Evolutionary conservation across 768 basidiomycete species (phyloP).

Genomic region (Mycena crocata): DNA sequence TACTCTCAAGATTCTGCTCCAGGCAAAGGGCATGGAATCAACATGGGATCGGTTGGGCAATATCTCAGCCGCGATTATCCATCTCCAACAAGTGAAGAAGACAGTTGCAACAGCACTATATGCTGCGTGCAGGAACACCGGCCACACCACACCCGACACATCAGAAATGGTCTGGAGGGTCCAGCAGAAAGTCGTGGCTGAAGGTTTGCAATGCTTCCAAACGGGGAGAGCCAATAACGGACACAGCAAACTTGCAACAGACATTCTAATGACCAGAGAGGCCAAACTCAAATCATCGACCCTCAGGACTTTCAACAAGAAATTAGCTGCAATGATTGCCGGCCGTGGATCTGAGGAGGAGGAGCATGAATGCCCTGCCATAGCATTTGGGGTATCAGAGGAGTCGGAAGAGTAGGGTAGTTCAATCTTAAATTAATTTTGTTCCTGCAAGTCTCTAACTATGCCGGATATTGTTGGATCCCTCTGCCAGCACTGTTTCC

Average conservation of each 20-base stretch:
- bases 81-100: constrained; percentile 44
- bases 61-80: constrained; percentile 43
- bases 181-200: neutral
- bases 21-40: constrained; percentile 42
- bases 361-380: constrained; percentile 36
- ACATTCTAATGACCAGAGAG: neutral
- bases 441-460: neutral
- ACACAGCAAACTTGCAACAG: neutral
- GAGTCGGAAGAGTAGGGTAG: neutral
- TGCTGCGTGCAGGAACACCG: neutral
- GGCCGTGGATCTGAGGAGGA: constrained; percentile 38
- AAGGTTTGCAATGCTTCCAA: neutral
- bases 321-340: neutral
- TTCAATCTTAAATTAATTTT: neutral
- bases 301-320: constrained; percentile 10
- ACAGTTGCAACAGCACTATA: constrained; percentile 29
- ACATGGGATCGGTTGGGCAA: constrained; percentile 47
- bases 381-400: neutral
- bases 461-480: neutral
- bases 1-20: constrained; percentile 31
- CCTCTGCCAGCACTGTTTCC: neutral
- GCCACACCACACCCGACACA: constrained; percentile 16
- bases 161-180: constrained; percentile 11
- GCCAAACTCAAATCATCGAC: constrained; percentile 3
- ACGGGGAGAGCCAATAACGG: neutral